A percentile compares a stretch with the other conserved stretches of the same genome.
Evolutionary conservation across 1,139 yeast genomes (phyloP).

Genomic region (Blastobotrys apis): DNA sequence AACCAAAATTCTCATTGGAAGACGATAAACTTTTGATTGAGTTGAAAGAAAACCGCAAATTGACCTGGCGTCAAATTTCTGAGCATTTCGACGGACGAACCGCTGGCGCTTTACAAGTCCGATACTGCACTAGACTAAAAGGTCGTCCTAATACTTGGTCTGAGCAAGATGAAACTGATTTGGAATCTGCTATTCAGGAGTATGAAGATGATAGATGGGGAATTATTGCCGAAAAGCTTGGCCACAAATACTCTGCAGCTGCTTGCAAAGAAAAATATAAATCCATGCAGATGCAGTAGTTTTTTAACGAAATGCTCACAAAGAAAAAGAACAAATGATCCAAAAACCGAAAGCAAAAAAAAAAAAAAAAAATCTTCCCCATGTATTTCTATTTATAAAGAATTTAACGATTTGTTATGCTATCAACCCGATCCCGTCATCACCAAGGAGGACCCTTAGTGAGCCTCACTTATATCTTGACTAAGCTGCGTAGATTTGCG

Average conservation of each 20-base stretch:
- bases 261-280: conserved; percentile 26
- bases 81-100: conserved; percentile 31
- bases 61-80: conserved; percentile 33
- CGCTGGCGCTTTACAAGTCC: conserved; percentile 32
- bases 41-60: conserved; percentile 27
- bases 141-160: conserved; percentile 24
- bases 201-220: conserved; percentile 30
- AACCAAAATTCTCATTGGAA: conserved; percentile 29
- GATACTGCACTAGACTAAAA: conserved; percentile 32
- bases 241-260: conserved; percentile 24
- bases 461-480: too few relatives aligned
- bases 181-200: conserved; percentile 25
- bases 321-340: too few relatives aligned
- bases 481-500: too few relatives aligned
- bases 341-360: too few relatives aligned
- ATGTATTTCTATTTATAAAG: too few relatives aligned
- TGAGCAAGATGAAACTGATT: conserved; percentile 23
- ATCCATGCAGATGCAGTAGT: too few relatives aligned
- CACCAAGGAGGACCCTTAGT: too few relatives aligned
- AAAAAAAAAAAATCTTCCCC: background rate
- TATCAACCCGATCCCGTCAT: too few relatives aligned
- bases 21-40: conserved; percentile 30
- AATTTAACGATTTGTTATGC: too few relatives aligned
- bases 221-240: conserved; percentile 26
- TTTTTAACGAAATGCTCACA: too few relatives aligned